Percentiles rank a stretch among this genome's conserved stretches.
Evolutionary conservation across 1,139 yeast species (phyloP).

Genomic region (Meyerozyma sp.): DNA sequence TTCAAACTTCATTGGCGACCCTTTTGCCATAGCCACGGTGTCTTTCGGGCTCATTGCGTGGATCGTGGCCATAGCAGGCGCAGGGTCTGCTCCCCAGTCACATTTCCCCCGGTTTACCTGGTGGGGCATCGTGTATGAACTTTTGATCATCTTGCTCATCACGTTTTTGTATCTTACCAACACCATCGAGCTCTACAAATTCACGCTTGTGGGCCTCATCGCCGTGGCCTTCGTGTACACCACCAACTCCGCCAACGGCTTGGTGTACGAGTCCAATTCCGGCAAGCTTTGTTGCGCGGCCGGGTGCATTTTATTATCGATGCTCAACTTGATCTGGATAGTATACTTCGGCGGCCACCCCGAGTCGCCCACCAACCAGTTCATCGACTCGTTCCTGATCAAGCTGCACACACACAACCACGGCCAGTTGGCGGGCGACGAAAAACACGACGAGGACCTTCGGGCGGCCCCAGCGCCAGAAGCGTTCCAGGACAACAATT

Average conservation of each 20-base stretch:
- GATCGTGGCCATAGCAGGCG: conserved; percentile 85
- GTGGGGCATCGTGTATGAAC: conserved; percentile 95
- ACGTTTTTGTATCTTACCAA: conserved; percentile 61
- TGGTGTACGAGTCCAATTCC: conserved; percentile 67
- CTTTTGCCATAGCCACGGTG: conserved; percentile 65
- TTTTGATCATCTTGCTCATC: conserved; percentile 52
- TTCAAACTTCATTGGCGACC: conserved; percentile 58
- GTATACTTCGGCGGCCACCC: conserved; percentile 83
- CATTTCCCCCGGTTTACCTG: conserved; percentile 79
- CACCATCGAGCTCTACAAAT: conserved; percentile 66
- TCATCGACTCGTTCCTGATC: conserved; percentile 69
- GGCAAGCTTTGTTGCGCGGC: conserved; percentile 83
- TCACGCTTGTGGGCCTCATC: conserved; percentile 52
- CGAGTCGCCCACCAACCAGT: conserved; percentile 72
- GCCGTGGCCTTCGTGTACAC: conserved; percentile 73
- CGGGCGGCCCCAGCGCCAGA: conserved; percentile 15
- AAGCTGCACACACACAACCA: conserved; percentile 24
- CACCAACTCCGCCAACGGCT: conserved; percentile 73
- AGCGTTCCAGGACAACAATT: conserved; percentile 27
- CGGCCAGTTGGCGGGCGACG: conserved; percentile 16
- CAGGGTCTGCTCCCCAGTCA: conserved; percentile 53
- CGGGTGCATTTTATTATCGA: conserved; percentile 79
- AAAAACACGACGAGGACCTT: conserved; percentile 18
- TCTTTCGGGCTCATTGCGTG: conserved; percentile 64
- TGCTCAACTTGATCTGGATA: conserved; percentile 77